These are phyloP conservation scores for Emmonsiellopsis sp. DNA, from an alignment of 2,329 filamentous ascomycete species.

Conservation along the genomic window DNA sequence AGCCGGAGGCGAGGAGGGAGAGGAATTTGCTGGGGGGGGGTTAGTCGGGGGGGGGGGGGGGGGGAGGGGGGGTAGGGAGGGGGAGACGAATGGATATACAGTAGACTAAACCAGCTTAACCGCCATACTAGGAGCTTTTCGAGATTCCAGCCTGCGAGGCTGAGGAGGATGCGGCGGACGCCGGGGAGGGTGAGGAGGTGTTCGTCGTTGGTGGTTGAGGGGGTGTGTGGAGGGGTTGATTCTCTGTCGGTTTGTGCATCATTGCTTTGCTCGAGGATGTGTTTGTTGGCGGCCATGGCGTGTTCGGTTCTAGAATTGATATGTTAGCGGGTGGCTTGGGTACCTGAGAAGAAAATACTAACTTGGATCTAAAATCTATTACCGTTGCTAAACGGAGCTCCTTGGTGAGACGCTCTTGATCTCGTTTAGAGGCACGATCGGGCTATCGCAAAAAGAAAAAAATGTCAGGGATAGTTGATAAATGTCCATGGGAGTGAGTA, in stretches of 20 bases:
- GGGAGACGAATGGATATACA: slow-evolving; percentile 31
- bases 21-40: slow-evolving; percentile 45
- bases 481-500: neutral
- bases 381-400: slow-evolving; percentile 60
- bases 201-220: slow-evolving; percentile 41
- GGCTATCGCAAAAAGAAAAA: slow-evolving; percentile 14
- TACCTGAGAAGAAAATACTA: slow-evolving; percentile 14
- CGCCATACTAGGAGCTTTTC: slow-evolving; percentile 58
- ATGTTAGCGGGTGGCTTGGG: neutral
- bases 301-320: slow-evolving; percentile 56
- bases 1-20: slow-evolving; percentile 54
- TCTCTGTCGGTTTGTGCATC: neutral
- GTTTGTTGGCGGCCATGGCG: slow-evolving; percentile 56
- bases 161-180: slow-evolving; percentile 56
- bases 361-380: slow-evolving; percentile 72
- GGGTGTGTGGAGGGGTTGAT: slow-evolving; percentile 17
- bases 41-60: neutral
- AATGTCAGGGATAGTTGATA: neutral
- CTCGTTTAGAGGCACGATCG: slow-evolving; percentile 62
- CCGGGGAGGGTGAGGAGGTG: slow-evolving; percentile 54
- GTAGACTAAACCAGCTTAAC: slow-evolving; percentile 56
- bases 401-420: slow-evolving; percentile 50
- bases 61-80: neutral
- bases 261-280: slow-evolving; percentile 31
- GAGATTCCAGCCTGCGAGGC: slow-evolving; percentile 63